These are phyloP conservation scores for Verticillium albo-atrum DNA, from an alignment of 2,329 filamentous ascomycete species.

Conservation along the genomic window DNA sequence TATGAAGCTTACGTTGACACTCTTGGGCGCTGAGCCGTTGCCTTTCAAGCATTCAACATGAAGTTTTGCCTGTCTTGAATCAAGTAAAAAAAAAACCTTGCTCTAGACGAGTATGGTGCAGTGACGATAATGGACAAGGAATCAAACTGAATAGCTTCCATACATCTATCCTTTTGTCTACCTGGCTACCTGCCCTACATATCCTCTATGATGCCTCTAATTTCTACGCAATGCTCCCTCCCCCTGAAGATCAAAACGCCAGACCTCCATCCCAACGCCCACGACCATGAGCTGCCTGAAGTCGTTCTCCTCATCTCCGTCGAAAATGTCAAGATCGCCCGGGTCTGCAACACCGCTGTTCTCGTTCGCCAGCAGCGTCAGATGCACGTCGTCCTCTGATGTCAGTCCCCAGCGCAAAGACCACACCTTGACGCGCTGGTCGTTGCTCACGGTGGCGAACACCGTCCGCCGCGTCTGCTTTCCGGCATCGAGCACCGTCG, in stretches of 20 bases:
- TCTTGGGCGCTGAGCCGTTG: no score
- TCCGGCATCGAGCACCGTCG: constrained; percentile 1
- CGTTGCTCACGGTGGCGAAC: constrained; percentile 50
- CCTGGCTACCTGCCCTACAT: no score
- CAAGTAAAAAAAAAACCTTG: no score
- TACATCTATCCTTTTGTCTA: not conserved
- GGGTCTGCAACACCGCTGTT: constrained; percentile 60
- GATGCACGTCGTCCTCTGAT: constrained; percentile 7
- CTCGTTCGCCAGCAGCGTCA: constrained; percentile 40
- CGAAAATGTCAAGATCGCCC: constrained; percentile 43
- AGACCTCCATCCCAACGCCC: constrained; percentile 43
- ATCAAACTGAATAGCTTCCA: no score
- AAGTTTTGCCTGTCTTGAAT: no score
- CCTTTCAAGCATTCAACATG: no score
- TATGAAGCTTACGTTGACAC: no score
- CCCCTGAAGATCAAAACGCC: constrained; percentile 18
- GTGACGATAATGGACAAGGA: no score
- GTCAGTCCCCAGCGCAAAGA: constrained; percentile 5
- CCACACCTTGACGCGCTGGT: constrained; percentile 58
- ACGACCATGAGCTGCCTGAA: constrained; percentile 30
- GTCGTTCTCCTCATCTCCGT: not conserved
- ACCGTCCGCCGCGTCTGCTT: constrained; percentile 7
- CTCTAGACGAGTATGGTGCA: no score
- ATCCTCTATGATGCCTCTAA: not conserved
- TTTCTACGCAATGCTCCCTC: not conserved